Evolutionary conservation across 352 stramenopile genomes (phyloP).

Genomic region (Pythium scleroteichum): DNA sequence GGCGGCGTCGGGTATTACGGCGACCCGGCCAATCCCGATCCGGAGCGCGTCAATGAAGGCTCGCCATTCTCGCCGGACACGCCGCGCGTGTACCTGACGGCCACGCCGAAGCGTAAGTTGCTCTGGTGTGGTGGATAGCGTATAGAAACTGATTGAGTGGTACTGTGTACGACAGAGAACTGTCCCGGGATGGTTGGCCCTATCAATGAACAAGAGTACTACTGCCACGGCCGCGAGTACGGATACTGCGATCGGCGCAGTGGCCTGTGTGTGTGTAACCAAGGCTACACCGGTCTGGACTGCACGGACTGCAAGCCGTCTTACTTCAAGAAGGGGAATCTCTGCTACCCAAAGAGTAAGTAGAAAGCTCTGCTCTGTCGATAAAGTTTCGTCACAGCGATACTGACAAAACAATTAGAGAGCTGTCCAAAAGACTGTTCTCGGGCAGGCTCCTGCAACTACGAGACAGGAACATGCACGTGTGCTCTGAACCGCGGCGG

Average conservation of each 20-base stretch:
- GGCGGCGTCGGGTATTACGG: conserved; percentile 86
- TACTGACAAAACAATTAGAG: conserved; percentile 33
- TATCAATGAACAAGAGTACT: conserved; percentile 88
- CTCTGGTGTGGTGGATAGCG: not conserved
- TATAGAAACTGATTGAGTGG: not conserved
- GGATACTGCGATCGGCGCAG: conserved; percentile 94
- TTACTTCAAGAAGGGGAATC: conserved; percentile 78
- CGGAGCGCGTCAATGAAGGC: conserved; percentile 87
- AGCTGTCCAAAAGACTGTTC: conserved; percentile 91
- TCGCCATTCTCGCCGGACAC: conserved; percentile 72
- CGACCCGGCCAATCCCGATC: conserved; percentile 60
- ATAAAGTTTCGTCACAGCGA: not conserved
- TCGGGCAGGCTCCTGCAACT: conserved; percentile 85
- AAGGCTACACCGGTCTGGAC: conserved; percentile 91
- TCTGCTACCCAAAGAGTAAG: conserved; percentile 91
- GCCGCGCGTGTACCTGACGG: conserved; percentile 53
- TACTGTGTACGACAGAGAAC: conserved; percentile 37
- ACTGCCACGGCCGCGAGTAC: conserved; percentile 89
- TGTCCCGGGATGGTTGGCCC: conserved; percentile 89
- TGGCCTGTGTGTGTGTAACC: conserved; percentile 93
- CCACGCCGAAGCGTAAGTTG: conserved; percentile 39
- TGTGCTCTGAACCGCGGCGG: conserved; percentile 75
- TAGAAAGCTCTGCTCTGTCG: conserved; percentile 11
- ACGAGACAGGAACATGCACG: conserved; percentile 81
- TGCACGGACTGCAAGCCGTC: conserved; percentile 88